These are phyloP conservation scores for Fusarium siculi DNA, from an alignment of 2,329 filamentous ascomycete genomes.

Conservation along the genomic window DNA sequence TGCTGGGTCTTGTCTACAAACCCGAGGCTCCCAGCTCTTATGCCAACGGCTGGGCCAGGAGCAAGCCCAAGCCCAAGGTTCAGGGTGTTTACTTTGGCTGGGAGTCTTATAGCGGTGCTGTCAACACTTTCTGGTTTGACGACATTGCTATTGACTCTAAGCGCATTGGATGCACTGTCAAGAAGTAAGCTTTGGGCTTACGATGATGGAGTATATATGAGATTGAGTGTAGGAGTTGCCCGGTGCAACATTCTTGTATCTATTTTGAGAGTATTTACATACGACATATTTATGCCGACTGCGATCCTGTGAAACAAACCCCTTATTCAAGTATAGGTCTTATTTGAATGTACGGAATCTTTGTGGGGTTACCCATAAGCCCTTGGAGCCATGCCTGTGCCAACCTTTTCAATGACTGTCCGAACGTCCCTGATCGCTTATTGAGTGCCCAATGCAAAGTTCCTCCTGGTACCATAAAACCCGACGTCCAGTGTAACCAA, in stretches of 20 bases:
- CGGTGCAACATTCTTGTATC: conserved; percentile 23
- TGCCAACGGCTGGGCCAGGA: conserved; percentile 61
- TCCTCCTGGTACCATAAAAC: conserved; percentile 8
- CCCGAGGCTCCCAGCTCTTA: conserved; percentile 56
- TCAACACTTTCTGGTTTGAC: conserved; percentile 72
- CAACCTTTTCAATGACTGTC: fast-evolving
- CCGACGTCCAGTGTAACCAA: conserved; percentile 36
- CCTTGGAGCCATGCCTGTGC: fast-evolving
- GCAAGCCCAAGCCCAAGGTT: conserved; percentile 61
- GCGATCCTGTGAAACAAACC: not conserved
- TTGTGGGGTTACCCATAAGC: too few relatives aligned
- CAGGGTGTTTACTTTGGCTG: conserved; percentile 70
- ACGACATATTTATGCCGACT: not conserved
- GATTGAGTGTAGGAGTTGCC: conserved; percentile 11
- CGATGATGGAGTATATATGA: conserved; percentile 1
- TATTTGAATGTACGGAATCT: too few relatives aligned
- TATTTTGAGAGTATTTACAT: conserved; percentile 19
- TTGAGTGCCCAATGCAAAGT: conserved; percentile 1
- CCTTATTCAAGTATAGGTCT: too few relatives aligned
- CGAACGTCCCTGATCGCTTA: fast-evolving
- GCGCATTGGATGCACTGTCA: conserved; percentile 35
- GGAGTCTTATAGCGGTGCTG: conserved; percentile 70
- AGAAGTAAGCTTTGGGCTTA: not conserved
- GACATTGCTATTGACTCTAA: conserved; percentile 59
- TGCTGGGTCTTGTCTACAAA: conserved; percentile 57